Evolutionary conservation across 352 stramenopile genomes (phyloP).

Genomic region (Pythium guiyangense): DNA sequence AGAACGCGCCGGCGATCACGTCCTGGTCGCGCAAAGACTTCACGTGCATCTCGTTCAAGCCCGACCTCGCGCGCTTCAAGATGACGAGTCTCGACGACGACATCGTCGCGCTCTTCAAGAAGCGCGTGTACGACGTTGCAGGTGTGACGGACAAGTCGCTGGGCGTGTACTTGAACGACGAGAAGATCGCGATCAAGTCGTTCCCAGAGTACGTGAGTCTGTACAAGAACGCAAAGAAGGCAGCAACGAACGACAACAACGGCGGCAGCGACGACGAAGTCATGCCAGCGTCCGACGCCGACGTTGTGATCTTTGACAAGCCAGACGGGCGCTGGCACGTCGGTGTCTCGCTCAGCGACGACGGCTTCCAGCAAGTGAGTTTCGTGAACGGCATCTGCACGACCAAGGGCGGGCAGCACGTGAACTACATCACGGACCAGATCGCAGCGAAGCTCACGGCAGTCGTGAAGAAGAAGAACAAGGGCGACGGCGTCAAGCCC

Average conservation of each 20-base stretch:
- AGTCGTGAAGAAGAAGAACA: conserved; percentile 94
- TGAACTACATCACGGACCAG: conserved; percentile 92
- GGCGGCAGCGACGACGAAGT: conserved; percentile 10
- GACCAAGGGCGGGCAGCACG: conserved; percentile 94
- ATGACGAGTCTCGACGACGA: conserved; percentile 90
- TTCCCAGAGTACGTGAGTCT: conserved; percentile 94
- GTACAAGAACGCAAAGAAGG: conserved; percentile 64
- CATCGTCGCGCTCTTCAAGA: conserved; percentile 95
- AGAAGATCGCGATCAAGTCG: conserved; percentile 89
- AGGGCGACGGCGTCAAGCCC: conserved; percentile 90
- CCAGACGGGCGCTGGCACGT: conserved; percentile 95
- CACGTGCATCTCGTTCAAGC: conserved; percentile 96
- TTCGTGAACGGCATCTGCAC: conserved; percentile 99
- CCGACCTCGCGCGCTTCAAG: conserved; percentile 93
- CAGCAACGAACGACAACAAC: neutral
- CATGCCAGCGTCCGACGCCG: conserved; percentile 12
- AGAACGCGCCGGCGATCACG: conserved; percentile 83
- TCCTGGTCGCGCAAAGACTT: conserved; percentile 87
- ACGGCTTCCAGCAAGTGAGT: conserved; percentile 94
- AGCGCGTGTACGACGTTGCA: conserved; percentile 96
- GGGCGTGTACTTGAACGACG: conserved; percentile 93
- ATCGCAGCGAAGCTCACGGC: conserved; percentile 86
- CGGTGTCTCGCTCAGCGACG: conserved; percentile 89
- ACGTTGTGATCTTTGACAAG: conserved; percentile 89
- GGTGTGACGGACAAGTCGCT: conserved; percentile 91